phyloP scores from a whole-genome alignment of 2,329 filamentous ascomycete genomes.

The Cladorrhinum sp. region DNA sequence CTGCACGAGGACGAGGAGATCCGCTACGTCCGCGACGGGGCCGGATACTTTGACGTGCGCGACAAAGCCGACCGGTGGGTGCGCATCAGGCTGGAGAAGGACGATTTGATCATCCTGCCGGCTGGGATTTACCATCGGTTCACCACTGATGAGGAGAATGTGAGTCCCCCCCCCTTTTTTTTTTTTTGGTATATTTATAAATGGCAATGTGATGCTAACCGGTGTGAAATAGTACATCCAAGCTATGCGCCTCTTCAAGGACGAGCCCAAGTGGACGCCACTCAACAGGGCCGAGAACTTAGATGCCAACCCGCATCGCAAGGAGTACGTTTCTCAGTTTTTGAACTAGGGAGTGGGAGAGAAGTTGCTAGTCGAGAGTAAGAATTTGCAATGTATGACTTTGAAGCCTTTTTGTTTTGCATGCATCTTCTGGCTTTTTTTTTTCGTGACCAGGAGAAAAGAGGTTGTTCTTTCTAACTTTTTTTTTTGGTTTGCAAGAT shows the following conservation, averaged over 20 bases:
- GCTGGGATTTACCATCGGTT: constrained; percentile 97
- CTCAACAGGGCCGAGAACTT: constrained; percentile 76
- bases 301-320: constrained; percentile 73
- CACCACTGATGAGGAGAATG: constrained; percentile 87
- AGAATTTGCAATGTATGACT: too few relatives aligned
- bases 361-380: too few relatives aligned
- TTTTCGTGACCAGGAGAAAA: too few relatives aligned
- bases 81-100: constrained; percentile 76
- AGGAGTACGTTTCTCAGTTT: constrained; percentile 66
- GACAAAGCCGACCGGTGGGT: constrained; percentile 84
- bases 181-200: neutral
- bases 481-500: too few relatives aligned
- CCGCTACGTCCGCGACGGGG: constrained; percentile 83
- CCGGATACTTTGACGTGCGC: constrained; percentile 91
- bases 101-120: constrained; percentile 89
- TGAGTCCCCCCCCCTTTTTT: constrained; percentile 47
- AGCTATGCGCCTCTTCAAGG: constrained; percentile 95
- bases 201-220: too few relatives aligned
- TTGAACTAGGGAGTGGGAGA: constrained; percentile 25
- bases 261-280: constrained; percentile 97
- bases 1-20: constrained; percentile 99
- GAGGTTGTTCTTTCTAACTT: too few relatives aligned
- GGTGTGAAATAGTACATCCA: constrained; percentile 65
- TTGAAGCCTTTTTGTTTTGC: too few relatives aligned
- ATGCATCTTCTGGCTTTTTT: too few relatives aligned